Base-by-base conservation (phyloP, 495 filamentous ascomycete species). In the Pyrenula massariospora region DNA sequence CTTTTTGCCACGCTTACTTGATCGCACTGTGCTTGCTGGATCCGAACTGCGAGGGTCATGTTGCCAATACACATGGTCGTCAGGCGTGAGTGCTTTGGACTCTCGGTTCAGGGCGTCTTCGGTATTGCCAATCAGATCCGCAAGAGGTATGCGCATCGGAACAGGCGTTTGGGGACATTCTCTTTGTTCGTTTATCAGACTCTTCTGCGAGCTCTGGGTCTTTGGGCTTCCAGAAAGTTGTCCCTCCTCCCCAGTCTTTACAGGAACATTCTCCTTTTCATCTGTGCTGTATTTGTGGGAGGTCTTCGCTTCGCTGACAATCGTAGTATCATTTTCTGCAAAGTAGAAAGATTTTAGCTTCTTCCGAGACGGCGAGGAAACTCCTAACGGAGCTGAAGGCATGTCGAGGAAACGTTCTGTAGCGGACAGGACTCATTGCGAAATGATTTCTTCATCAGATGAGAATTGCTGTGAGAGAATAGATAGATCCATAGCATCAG, bases 31-130 rank as follows among this genome's bases (percentile, higher is more conserved):
- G 60, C 66, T 65, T 12, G 67, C 22, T 68, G 63, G 62, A 61
- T 76, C 66, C 54, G 74, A 76, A 56, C 73, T 81, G 12, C 62
- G 61, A 31, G 77, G 75, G 5, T 72, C 69, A 65, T 82, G 75
- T 49, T 86, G 76, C 87, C 87, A 91, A n/a, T 79, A 74, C 22
- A 90, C 75, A 59, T 84, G 80, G 55, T 91, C 87, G 57, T 88
- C 84, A 0, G 86, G 84, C 8, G 86, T 86, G 31, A 73, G 59
- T 52, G 79, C 71, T 55, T 68, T 60, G 52, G 68, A 65, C 24
- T 66, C 64, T 50, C 64, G 63, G 48, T 70, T 70, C 53, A 74
- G 65, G 2, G 77, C 77, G 56, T 78, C 73, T 57, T 91, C 88
- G 42, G 78, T 74, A 63, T 84, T 84, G 48, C 85, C 84, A 57